Conservation (phyloP, 306 rosid genomes). For the Prunus dulcis region DNA sequence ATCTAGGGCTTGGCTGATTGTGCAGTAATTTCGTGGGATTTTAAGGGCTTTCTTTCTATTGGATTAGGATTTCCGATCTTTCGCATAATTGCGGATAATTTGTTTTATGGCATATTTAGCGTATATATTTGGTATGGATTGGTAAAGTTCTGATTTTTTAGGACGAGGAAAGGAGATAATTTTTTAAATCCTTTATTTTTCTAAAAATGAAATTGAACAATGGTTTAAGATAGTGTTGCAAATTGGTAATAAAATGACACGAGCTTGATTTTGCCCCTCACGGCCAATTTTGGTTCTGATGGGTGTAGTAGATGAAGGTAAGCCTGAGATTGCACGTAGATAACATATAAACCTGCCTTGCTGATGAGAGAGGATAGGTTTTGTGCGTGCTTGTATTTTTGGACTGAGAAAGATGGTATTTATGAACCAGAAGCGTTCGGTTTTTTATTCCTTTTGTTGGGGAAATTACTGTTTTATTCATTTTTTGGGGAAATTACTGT, state of each 20-base stretch:
- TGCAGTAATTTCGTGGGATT: not conserved
- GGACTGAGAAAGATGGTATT: not conserved
- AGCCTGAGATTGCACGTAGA: not conserved
- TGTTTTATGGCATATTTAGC: conserved; percentile 1
- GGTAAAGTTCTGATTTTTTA: not conserved
- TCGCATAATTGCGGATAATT: not conserved
- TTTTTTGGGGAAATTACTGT: not conserved
- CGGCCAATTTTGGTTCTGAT: not conserved
- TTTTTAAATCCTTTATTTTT: not conserved
- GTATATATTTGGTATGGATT: not conserved
- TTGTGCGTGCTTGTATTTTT: not conserved
- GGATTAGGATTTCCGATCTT: conserved; percentile 24
- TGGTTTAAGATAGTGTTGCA: not conserved
- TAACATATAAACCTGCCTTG: not conserved
- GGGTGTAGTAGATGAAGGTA: not conserved
- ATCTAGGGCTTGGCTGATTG: conserved; percentile 9
- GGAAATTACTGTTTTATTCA: too few relatives aligned
- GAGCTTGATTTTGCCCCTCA: not conserved
- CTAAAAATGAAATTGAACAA: not conserved
- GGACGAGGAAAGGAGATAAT: not conserved
- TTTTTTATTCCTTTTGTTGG: too few relatives aligned
- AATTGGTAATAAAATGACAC: not conserved
- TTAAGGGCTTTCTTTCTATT: not conserved
- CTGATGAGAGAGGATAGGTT: not conserved
- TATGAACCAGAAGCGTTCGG: not conserved